These are phyloP conservation scores for Amborella trichopoda DNA, from an alignment of 164 flowering plant species.

Conservation along the genomic window DNA sequence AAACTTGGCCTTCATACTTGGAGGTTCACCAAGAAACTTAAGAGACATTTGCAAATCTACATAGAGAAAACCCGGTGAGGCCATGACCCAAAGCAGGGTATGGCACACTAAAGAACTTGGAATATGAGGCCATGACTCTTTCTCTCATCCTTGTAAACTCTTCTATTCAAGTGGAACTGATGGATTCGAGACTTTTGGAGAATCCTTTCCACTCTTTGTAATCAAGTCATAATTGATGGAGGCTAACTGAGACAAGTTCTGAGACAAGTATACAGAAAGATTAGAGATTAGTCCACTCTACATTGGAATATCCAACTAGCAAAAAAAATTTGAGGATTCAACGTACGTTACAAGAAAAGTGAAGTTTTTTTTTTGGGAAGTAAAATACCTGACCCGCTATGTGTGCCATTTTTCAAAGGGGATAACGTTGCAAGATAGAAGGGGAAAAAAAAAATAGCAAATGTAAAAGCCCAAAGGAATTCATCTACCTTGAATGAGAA, in stretches of 20 bases:
- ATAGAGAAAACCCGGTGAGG: too few relatives aligned
- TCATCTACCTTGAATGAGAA: conserved; percentile 89
- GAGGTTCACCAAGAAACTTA: too few relatives aligned
- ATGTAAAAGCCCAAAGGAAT: background rate
- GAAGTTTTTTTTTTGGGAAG: background rate
- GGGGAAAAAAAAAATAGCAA: too few relatives aligned
- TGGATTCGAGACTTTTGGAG: conserved; percentile 32
- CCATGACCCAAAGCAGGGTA: too few relatives aligned
- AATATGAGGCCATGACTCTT: too few relatives aligned
- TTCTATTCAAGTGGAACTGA: conserved; percentile 16
- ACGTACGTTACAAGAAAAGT: background rate
- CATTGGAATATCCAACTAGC: background rate
- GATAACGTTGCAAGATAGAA: too few relatives aligned
- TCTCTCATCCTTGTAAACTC: too few relatives aligned
- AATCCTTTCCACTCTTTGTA: conserved; percentile 42
- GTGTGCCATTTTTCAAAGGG: too few relatives aligned
- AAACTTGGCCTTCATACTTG: too few relatives aligned
- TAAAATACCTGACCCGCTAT: too few relatives aligned
- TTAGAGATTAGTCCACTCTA: background rate
- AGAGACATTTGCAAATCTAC: too few relatives aligned
- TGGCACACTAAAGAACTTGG: too few relatives aligned
- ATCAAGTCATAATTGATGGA: conserved; percentile 86
- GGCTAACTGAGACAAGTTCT: conserved; percentile 97
- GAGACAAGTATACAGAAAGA: conserved; percentile 13
- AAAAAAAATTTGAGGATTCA: background rate